A percentile compares a stretch with the other conserved stretches of the same genome.
These are phyloP conservation scores for Collybia sp. DNA, from an alignment of 768 basidiomycete species.

Conservation along the genomic window DNA sequence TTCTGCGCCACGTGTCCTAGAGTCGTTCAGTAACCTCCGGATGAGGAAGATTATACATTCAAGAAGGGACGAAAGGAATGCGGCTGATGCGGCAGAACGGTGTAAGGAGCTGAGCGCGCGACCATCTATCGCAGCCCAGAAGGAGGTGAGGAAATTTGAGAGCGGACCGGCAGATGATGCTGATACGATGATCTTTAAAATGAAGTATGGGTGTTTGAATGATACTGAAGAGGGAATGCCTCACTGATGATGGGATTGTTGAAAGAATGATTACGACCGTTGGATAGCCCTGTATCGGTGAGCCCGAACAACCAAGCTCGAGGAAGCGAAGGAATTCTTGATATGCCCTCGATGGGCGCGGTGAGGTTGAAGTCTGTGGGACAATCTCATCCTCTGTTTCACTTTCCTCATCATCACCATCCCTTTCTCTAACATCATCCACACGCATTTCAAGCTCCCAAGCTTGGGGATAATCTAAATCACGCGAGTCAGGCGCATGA, in stretches of 20 bases:
- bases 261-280: constrained; percentile 76
- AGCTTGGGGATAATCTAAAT: constrained; percentile 54
- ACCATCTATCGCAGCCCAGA: constrained; percentile 80
- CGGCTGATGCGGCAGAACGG: constrained; percentile 45
- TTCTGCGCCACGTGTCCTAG: constrained; percentile 4
- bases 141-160: constrained; percentile 58
- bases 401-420: constrained; percentile 27
- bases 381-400: constrained; percentile 20
- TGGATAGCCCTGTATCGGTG: constrained; percentile 78
- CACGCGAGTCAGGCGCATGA: background rate
- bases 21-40: constrained; percentile 29
- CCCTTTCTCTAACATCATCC: constrained; percentile 29
- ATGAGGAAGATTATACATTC: constrained; percentile 67
- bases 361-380: background rate
- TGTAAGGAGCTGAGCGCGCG: constrained; percentile 58
- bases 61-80: constrained; percentile 64
- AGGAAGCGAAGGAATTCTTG: constrained; percentile 77
- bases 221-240: constrained; percentile 12
- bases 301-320: constrained; percentile 71
- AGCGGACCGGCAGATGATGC: constrained; percentile 23
- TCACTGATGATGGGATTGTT: constrained; percentile 67
- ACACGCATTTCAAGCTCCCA: constrained; percentile 49
- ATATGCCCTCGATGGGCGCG: constrained; percentile 44
- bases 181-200: constrained; percentile 23
- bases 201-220: background rate